phyloP scores from a whole-genome alignment of 164 flowering plant genomes.

The Vitis rupestris region DNA sequence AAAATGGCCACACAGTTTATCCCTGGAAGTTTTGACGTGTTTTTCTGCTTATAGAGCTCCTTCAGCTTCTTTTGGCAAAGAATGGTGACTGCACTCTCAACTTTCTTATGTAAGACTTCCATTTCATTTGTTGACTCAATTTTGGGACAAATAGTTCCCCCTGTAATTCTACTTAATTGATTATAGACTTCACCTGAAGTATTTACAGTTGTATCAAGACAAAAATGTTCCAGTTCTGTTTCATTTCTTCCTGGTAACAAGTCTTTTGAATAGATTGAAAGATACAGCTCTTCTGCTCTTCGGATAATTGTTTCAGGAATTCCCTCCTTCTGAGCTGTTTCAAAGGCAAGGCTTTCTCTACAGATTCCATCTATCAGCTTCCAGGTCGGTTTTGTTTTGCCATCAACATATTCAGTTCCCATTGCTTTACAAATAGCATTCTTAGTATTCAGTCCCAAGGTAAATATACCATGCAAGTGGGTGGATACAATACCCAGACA shows the following conservation, averaged over 20 bases:
- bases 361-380: conserved; percentile 84
- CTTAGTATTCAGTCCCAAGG: conserved; percentile 60
- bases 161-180: conserved; percentile 11
- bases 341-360: conserved; percentile 95
- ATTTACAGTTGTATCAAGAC: conserved; percentile 4
- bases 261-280: conserved; percentile 37
- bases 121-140: conserved; percentile 13
- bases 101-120: conserved; percentile 38
- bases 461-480: conserved; percentile 86
- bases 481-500: conserved; percentile 95
- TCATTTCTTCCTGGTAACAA: conserved; percentile 10
- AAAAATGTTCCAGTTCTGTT: conserved; percentile 4
- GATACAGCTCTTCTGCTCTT: conserved; percentile 83
- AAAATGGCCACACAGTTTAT: conserved; percentile 53
- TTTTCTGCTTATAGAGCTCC: conserved; percentile 46
- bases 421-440: conserved; percentile 73
- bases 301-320: conserved; percentile 63
- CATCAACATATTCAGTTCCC: conserved; percentile 68
- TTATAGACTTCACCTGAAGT: conserved; percentile 20
- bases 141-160: conserved; percentile 1
- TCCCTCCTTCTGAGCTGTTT: conserved; percentile 91
- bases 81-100: conserved; percentile 42
- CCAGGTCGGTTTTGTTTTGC: conserved; percentile 85
- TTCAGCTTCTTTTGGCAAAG: conserved; percentile 59
- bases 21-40: conserved; percentile 29